These are phyloP conservation scores for Kalaharituber pfeilii DNA, from an alignment of 2,329 filamentous ascomycete genomes.

Conservation along the genomic window DNA sequence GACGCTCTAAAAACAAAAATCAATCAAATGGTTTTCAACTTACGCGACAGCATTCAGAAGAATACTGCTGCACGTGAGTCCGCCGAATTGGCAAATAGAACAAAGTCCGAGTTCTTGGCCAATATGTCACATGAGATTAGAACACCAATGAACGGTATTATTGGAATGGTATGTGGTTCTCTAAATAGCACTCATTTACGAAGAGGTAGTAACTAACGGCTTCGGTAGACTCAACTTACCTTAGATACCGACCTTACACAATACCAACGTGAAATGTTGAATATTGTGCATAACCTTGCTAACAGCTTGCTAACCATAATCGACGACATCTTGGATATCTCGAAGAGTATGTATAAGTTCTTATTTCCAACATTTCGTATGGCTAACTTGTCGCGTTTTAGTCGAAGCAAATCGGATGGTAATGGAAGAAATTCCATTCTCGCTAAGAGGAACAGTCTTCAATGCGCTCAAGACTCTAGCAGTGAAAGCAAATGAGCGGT, in stretches of 20 bases:
- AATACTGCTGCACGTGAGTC: constrained; percentile 93
- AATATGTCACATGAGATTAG: constrained; percentile 99
- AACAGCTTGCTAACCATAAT: constrained; percentile 96
- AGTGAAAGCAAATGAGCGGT: constrained; percentile 95
- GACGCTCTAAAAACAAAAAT: constrained; percentile 98
- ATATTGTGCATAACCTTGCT: constrained; percentile 90
- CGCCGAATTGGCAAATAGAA: constrained; percentile 91
- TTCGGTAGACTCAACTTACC: constrained; percentile 60
- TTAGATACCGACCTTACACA: constrained; percentile 87
- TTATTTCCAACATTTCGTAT: not conserved
- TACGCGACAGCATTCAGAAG: constrained; percentile 87
- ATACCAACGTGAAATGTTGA: constrained; percentile 95
- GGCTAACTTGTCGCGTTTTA: constrained; percentile 34
- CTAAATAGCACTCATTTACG: not conserved
- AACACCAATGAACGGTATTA: constrained; percentile 95
- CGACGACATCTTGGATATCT: constrained; percentile 60
- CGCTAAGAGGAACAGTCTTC: constrained; percentile 83
- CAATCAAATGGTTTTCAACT: constrained; percentile 95
- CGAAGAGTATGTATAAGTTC: constrained; percentile 35
- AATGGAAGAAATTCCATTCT: constrained; percentile 95
- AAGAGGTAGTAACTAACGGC: not conserved
- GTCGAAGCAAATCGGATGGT: constrained; percentile 95
- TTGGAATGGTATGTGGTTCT: constrained; percentile 45
- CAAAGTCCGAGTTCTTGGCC: constrained; percentile 93
- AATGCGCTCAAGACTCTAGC: constrained; percentile 91